Base-by-base conservation (phyloP, 495 filamentous ascomycete species). In the Bathelium albidoporum region DNA sequence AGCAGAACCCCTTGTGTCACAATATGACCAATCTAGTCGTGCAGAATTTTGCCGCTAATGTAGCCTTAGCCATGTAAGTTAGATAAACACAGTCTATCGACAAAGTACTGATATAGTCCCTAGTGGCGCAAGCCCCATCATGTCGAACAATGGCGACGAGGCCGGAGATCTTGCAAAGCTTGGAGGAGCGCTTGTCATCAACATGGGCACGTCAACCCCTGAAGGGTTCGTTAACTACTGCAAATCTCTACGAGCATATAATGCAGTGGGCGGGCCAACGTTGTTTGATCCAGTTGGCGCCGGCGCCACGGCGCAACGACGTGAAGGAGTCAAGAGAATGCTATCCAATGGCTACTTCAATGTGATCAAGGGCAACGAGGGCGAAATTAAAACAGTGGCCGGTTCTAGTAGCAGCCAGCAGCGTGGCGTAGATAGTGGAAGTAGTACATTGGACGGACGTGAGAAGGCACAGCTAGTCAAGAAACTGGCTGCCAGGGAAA, bases 11-110 rank as follows among this genome's bases (percentile, higher is more conserved):
- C 0, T 79, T 98, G 11, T 90, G 88, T 10, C 94, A 97, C 75
- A 96, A 96, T 73, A 97, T 97, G 87, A 97, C 95, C 52, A 97
- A 97, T 73, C 78, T 89, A 60, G 89, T 97, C 0, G 91, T 96
- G 36, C 89, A 93, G 67, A 95, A 96, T 71, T 88, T 98, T 69
- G 89, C 90, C 12, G 93, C 94, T 20, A 96, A 95, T 68, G 86
- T 96, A 12, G 88, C 89, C 32, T 79, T 96, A 28, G 82, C 89
- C 34, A 82, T 94, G 81, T 82, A 68, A 73, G 72, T 69, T 2
- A n/a, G 11, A 20, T 1, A 11, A 26, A 10, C 9, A 55, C 16
- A 52, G 41, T n/a, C 39, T 4, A n/a, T 10, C 5, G n/a, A 52
- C 9, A 52, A 2, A 9, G 14, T n/a, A n/a, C 44, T 58, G 22